These are phyloP conservation scores for Coemansia sp. DNA, from an alignment of 192 early-diverging fungal genomes.

Conservation along the genomic window DNA sequence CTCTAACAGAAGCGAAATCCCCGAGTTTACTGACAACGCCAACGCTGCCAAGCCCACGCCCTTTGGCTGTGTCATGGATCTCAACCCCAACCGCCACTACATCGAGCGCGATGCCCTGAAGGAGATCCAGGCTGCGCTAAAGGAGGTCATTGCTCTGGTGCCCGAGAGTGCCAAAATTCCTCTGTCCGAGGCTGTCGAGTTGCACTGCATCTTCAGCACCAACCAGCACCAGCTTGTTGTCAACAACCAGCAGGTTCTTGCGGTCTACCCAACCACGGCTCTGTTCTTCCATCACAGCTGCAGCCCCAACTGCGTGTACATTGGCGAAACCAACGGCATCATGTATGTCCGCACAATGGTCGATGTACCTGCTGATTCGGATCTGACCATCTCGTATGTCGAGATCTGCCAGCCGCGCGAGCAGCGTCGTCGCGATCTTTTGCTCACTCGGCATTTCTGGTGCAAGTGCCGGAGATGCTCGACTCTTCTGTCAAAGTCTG, in stretches of 20 bases:
- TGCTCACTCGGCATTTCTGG: slow-evolving; percentile 71
- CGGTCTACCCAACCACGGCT: slow-evolving; percentile 69
- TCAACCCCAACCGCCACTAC: slow-evolving; percentile 55
- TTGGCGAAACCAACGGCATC: slow-evolving; percentile 57
- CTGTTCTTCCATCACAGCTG: slow-evolving; percentile 77
- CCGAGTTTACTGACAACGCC: slow-evolving; percentile 14
- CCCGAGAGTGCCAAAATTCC: slow-evolving; percentile 35
- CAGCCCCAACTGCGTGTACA: slow-evolving; percentile 69
- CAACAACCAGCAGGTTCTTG: slow-evolving; percentile 60
- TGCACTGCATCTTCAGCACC: slow-evolving; percentile 64
- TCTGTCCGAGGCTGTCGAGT: slow-evolving; percentile 53
- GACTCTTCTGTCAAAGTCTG: slow-evolving; percentile 61
- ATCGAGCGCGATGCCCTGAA: slow-evolving; percentile 42
- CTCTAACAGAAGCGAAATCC: background rate
- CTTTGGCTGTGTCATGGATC: slow-evolving; percentile 33
- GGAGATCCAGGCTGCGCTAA: slow-evolving; percentile 39
- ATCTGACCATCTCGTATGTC: slow-evolving; percentile 67
- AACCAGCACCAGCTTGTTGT: slow-evolving; percentile 63
- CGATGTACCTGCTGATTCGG: slow-evolving; percentile 58
- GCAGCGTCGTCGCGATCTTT: slow-evolving; percentile 69
- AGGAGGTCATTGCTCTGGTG: slow-evolving; percentile 45
- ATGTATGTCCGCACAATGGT: slow-evolving; percentile 63
- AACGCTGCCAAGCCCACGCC: slow-evolving; percentile 20
- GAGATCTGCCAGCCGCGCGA: slow-evolving; percentile 70
- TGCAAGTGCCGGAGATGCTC: slow-evolving; percentile 74